phyloP scores from a whole-genome alignment of 176 grass and related monocot genomes.

The Musa beccarii region DNA sequence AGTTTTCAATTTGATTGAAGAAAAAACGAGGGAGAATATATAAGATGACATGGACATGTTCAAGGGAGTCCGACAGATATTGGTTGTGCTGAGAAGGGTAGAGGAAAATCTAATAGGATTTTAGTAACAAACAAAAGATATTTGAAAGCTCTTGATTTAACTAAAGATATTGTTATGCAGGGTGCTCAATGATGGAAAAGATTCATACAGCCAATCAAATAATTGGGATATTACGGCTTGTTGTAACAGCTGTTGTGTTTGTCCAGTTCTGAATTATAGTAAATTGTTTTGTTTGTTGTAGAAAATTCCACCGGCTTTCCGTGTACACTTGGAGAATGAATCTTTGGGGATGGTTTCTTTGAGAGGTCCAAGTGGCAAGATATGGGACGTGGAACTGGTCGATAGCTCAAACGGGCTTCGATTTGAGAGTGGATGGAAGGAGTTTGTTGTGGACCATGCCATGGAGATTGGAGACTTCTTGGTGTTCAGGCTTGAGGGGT shows the following conservation, averaged over 20 bases:
- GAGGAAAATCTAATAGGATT: no score
- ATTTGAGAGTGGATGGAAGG: constrained; percentile 59
- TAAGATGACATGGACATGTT: no score
- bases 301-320: constrained; percentile 59
- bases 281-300: constrained; percentile 32
- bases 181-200: no score
- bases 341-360: constrained; percentile 33
- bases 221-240: no score
- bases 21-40: no score
- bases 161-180: no score
- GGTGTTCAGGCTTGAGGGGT: constrained; percentile 51
- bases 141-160: no score
- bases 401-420: constrained; percentile 26
- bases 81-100: no score
- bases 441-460: constrained; percentile 58
- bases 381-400: constrained; percentile 39
- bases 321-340: constrained; percentile 32
- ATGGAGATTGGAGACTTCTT: constrained; percentile 45
- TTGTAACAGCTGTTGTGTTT: no score
- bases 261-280: constrained; percentile 11
- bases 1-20: not conserved
- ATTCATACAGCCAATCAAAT: no score
- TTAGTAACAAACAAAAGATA: no score
- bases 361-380: constrained; percentile 41
- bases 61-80: no score